Percentiles rank a stretch among this genome's conserved stretches.
Conservation (phyloP, 176 grass and related monocot genomes). For the Lolium multiflorum region DNA sequence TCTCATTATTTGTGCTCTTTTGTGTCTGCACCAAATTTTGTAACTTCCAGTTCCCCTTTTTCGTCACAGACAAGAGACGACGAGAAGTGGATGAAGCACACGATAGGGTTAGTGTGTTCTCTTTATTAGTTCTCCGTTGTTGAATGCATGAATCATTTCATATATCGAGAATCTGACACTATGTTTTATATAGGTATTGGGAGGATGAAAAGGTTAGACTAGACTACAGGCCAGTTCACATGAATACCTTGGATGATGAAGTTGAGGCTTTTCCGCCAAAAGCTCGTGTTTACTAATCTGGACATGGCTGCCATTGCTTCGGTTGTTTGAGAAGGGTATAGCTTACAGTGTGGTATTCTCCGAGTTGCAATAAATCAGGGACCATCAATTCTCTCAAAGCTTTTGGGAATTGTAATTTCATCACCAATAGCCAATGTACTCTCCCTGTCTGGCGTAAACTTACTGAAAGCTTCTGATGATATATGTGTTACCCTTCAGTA, state of each 20-base stretch:
- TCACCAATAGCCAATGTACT: not conserved
- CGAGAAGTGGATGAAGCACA: constrained; percentile 77
- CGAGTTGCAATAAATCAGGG: constrained; percentile 36
- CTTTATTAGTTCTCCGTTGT: not conserved
- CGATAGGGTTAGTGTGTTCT: constrained; percentile 66
- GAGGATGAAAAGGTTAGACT: constrained; percentile 73
- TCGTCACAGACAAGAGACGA: constrained; percentile 76
- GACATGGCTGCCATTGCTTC: not conserved
- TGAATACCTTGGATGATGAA: constrained; percentile 79
- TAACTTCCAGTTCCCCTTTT: constrained; percentile 17
- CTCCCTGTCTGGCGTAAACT: not conserved
- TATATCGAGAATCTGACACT: not conserved
- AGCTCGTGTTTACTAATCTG: constrained; percentile 66
- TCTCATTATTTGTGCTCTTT: constrained; percentile 7
- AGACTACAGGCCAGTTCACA: constrained; percentile 72
- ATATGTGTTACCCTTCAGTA: constrained; percentile 6
- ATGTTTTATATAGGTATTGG: constrained; percentile 61
- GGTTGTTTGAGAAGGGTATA: constrained; percentile 21
- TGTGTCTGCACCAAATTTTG: not conserved
- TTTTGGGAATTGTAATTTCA: constrained; percentile 15
- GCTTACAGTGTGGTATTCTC: not conserved
- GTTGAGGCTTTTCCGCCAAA: constrained; percentile 70
- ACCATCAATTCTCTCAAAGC: constrained; percentile 2
- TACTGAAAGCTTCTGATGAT: constrained; percentile 2
- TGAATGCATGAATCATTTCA: not conserved